Base-by-base conservation (phyloP, 1,139 yeast species). In the Hemisphaericaspora subhashii region DNA sequence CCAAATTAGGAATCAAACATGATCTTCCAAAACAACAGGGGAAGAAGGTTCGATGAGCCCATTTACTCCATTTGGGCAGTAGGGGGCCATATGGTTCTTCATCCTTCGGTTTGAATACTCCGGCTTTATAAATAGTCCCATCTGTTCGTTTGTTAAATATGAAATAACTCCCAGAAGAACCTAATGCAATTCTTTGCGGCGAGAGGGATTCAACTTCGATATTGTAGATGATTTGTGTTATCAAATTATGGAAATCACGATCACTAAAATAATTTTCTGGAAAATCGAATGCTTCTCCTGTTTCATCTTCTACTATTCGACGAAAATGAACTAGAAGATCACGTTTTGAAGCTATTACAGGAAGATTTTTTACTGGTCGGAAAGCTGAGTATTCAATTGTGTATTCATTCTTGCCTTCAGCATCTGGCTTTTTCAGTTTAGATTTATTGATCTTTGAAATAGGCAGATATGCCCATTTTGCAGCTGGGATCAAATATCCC, bases 51-150 rank as follows among this genome's bases (percentile, higher is more conserved):
- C 90, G 60, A 54, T 84, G 90, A 7, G 83, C 57, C 90, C 90
- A 84, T 60, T 84, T 84, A 2, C 86, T 77, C 89, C 90, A 82
- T 55, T 84, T 84, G 0, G 90, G 90, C 5, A 86, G 80, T 38
- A 84, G 54, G 0, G 89, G 87, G 0, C 90, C 92, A 53, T 84
- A 84, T 0, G 90, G 92, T 49, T 84, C 90, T 57, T 84, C 92
- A 57, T 83, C 88, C 53, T 83, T 83, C 5, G 92, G 92, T 54
- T 84, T 84, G 66, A 84, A 84, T 3, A 84, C 81, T 0, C 83
- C 90, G 5, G 72, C 73, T 32, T 48, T 57, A 28, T 47, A 43
- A 8, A 50, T 24, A 2, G 31, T 44, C 7, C 39, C 33, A 28
- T 45, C 42, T 8, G 41, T 31, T 17, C 42, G 38, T 13, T 26